These are phyloP conservation scores for Clonostachys byssicola DNA, from an alignment of 2,329 filamentous ascomycete species.

Conservation along the genomic window DNA sequence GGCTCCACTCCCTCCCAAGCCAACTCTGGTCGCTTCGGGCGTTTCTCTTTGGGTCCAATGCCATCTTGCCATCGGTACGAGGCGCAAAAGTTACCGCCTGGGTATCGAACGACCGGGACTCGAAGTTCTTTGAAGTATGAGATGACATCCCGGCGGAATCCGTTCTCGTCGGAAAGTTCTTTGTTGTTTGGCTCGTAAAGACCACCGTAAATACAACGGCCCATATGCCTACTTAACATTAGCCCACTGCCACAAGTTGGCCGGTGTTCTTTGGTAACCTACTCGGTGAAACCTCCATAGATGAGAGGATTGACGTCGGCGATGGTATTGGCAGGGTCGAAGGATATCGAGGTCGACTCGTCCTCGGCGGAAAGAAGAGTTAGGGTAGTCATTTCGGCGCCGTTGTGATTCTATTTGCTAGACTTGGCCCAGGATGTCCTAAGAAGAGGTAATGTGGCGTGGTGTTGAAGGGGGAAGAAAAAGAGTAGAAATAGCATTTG, in stretches of 20 bases:
- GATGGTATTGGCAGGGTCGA: no score
- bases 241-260: not conserved
- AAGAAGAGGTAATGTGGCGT: no score
- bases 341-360: no score
- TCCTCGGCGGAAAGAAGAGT: no score
- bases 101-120: slow-evolving; percentile 74
- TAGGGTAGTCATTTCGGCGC: no score
- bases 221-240: slow-evolving; percentile 64
- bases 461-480: no score
- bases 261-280: slow-evolving; percentile 10
- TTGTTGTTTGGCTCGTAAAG: slow-evolving; percentile 75
- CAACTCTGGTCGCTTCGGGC: slow-evolving; percentile 62
- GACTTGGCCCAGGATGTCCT: no score
- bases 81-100: slow-evolving; percentile 79
- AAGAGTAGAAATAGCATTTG: no score
- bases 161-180: slow-evolving; percentile 63
- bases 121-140: slow-evolving; percentile 69
- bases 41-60: slow-evolving; percentile 66
- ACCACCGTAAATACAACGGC: slow-evolving; percentile 81
- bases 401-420: no score
- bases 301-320: slow-evolving; percentile 28
- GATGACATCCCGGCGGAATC: slow-evolving; percentile 77
- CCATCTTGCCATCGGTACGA: slow-evolving; percentile 86
- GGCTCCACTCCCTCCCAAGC: slow-evolving; percentile 75
- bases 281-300: slow-evolving; percentile 85